Base-by-base conservation (phyloP, 129 eudicot genomes). In the Pittosporum tobira region DNA sequence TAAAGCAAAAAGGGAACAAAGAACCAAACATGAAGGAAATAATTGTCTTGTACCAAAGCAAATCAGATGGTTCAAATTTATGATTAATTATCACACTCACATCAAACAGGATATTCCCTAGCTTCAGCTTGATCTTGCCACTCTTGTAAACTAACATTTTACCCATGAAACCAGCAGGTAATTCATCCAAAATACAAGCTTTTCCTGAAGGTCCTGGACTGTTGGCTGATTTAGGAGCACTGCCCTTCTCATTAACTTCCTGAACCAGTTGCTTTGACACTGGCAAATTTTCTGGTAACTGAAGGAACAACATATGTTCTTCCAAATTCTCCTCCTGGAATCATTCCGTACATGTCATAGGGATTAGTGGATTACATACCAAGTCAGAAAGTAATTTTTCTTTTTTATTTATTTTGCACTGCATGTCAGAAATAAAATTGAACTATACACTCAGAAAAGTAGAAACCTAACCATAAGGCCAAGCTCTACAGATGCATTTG, bases 111-210 rank as follows among this genome's bases (percentile, higher is more conserved):
- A 77, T 79, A 55, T 91, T 82, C 1, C 98, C 98, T 26, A 86
- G 70, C 80, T 91, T 91, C 64, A 86, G 73, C 76, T 91, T 91
- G 28, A 91, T 79, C n/a, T 74, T 80, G 37, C 98, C 96, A 57
- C 83, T 91, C 59, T 58, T 86, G 76, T 91, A 86, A 43, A 91
- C 96, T 45, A 83, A 61, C 87, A 91, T 64, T 71, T 91, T 91
- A 6, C 96, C 98, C 77, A 86, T 80, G 16, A 55, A 55, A 7
- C 98, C 95, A 8, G 83, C 61, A 14, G 84, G 81, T 44, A 91
- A 57, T 63, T 75, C 82, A 21, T 71, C 66, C 63, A 82, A 75
- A 61, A 43, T 38, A 57, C 75, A 59, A 42, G 72, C 63, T 70
- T 76, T 86, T 42, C 55, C 56, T 24, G 57, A 14, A 25, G 73